Evolutionary conservation across 352 stramenopile species (phyloP).

Genomic region (Globisporangium solare): DNA sequence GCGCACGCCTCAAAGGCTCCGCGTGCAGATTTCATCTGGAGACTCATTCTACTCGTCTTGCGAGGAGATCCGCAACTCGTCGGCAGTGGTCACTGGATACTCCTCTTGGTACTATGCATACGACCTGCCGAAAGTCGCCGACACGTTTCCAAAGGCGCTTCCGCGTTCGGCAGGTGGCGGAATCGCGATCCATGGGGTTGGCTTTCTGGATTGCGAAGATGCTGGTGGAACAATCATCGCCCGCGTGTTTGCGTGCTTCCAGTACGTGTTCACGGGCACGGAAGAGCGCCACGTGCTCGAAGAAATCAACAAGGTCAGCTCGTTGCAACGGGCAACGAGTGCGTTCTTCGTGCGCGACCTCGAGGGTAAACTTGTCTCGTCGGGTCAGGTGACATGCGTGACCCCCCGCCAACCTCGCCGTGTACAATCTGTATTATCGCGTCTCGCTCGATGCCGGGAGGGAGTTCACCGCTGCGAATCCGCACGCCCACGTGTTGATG

Average conservation of each 20-base stretch:
- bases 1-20: conserved; percentile 26
- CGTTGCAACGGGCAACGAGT: conserved; percentile 20
- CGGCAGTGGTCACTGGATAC: not conserved
- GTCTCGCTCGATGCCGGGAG: conserved; percentile 47
- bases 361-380: conserved; percentile 31
- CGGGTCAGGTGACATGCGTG: conserved; percentile 27
- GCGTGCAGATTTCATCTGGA: conserved; percentile 61
- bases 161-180: conserved; percentile 53
- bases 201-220: conserved; percentile 36
- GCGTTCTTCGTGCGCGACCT: conserved; percentile 49
- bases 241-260: conserved; percentile 43
- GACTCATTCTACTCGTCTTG: conserved; percentile 46
- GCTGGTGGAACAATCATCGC: conserved; percentile 22
- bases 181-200: conserved; percentile 31
- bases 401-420: conserved; percentile 45
- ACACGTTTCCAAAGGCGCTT: conserved; percentile 42
- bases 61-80: conserved; percentile 10
- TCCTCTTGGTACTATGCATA: conserved; percentile 40
- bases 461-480: conserved; percentile 37
- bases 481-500: conserved; percentile 32
- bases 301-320: conserved; percentile 26
- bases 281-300: conserved; percentile 28
- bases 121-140: conserved; percentile 29
- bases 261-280: conserved; percentile 18
- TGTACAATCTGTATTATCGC: conserved; percentile 63